phyloP scores from a whole-genome alignment of 345 rosid species.

The Murraya koenigii region DNA sequence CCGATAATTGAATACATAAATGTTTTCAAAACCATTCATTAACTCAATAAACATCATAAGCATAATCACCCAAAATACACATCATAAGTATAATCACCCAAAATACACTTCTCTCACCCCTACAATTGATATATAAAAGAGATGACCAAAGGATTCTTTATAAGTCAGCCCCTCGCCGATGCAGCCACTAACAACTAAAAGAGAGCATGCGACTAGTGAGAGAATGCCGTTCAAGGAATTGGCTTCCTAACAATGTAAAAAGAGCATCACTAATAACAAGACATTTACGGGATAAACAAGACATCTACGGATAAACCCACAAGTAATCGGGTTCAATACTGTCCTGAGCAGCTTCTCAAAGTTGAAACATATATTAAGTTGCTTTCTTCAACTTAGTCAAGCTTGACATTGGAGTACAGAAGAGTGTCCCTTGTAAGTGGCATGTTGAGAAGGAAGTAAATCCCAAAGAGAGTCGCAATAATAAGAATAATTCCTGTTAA shows the following conservation, averaged over 20 bases:
- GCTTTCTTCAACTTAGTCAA: conserved; percentile 47
- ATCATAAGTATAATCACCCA: no score
- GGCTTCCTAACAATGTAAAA: conserved; percentile 14
- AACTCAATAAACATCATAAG: neutral
- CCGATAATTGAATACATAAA: neutral
- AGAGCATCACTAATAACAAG: conserved; percentile 6
- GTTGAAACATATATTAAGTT: conserved; percentile 7
- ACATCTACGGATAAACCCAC: conserved; percentile 19
- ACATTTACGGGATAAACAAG: no score
- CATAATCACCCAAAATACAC: neutral
- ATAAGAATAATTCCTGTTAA: conserved; percentile 87
- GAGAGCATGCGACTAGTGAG: conserved; percentile 4
- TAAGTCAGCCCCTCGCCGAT: neutral
- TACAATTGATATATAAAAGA: neutral
- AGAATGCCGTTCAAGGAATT: conserved; percentile 16
- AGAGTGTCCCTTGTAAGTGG: conserved; percentile 94
- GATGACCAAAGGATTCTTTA: neutral
- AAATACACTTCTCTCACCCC: conserved; percentile 5
- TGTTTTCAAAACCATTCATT: neutral
- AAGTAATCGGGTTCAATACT: neutral
- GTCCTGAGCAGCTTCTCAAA: conserved; percentile 12
- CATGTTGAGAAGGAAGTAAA: conserved; percentile 85
- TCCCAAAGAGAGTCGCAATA: conserved; percentile 83
- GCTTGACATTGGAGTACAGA: conserved; percentile 91
- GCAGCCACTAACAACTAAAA: conserved; percentile 17